Evolutionary conservation across 345 rosid genomes (phyloP).

Genomic region (Durio zibethinus): DNA sequence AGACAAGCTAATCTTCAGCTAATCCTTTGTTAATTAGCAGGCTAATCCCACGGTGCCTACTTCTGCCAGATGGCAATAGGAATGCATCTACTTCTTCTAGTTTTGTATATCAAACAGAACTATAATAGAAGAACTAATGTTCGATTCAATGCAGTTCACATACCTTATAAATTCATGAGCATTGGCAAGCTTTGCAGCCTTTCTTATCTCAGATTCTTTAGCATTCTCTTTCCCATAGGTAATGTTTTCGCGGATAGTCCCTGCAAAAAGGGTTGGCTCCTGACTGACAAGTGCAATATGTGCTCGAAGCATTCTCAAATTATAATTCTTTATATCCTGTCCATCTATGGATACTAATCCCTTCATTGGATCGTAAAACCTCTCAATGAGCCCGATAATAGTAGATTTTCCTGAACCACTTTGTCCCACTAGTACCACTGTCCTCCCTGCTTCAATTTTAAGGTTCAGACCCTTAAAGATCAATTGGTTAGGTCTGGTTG

Average conservation of each 20-base stretch:
- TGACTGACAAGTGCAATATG: constrained; percentile 67
- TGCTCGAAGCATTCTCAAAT: constrained; percentile 42
- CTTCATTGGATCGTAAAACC: constrained; percentile 56
- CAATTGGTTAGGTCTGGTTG: constrained; percentile 54
- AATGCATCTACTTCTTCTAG: no score
- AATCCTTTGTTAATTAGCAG: no score
- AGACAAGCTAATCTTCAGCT: no score
- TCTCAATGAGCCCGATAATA: constrained; percentile 53
- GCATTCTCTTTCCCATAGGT: constrained; percentile 47
- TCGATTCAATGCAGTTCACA: not conserved
- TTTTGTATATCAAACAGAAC: not conserved
- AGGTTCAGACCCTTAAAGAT: constrained; percentile 54
- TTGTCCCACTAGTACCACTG: constrained; percentile 57
- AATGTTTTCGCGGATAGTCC: constrained; percentile 58
- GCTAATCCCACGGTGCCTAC: no score
- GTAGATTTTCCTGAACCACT: constrained; percentile 75
- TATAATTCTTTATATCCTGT: constrained; percentile 49
- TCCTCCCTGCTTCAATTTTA: constrained; percentile 53
- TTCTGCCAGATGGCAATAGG: no score
- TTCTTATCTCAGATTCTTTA: constrained; percentile 44
- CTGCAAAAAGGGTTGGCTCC: constrained; percentile 64
- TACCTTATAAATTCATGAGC: constrained; percentile 71
- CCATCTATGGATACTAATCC: constrained; percentile 47
- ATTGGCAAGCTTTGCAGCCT: constrained; percentile 55
- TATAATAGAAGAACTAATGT: not conserved